Percentiles rank a stretch among this genome's conserved stretches.
These are phyloP conservation scores for Bonia amplexicaulis DNA, from an alignment of 176 grass and related monocot species.

Conservation along the genomic window DNA sequence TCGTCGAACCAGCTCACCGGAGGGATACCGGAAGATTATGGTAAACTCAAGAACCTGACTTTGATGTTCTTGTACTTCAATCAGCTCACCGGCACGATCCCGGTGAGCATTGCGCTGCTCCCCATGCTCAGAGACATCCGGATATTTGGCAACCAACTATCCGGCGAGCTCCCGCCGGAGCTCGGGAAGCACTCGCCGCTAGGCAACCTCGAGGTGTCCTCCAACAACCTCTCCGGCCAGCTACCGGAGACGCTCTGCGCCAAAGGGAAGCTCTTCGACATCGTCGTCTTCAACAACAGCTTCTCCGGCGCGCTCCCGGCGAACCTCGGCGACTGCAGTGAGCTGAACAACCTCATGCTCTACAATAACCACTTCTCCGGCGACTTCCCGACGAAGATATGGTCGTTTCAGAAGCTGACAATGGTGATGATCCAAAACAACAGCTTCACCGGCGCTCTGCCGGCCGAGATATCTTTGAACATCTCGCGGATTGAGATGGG, in stretches of 20 bases:
- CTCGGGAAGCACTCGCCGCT: slow-evolving; percentile 66
- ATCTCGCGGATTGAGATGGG: slow-evolving; percentile 53
- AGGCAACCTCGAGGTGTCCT: slow-evolving; percentile 41
- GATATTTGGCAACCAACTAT: slow-evolving; percentile 51
- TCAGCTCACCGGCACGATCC: slow-evolving; percentile 49
- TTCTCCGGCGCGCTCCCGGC: slow-evolving; percentile 46
- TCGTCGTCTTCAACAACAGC: slow-evolving; percentile 66
- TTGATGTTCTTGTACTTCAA: slow-evolving; percentile 48
- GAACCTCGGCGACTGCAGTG: slow-evolving; percentile 20
- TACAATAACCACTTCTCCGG: slow-evolving; percentile 61
- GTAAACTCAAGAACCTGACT: slow-evolving; percentile 35
- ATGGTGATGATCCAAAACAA: slow-evolving; percentile 59
- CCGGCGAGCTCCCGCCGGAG: slow-evolving; percentile 48
- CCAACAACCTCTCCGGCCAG: slow-evolving; percentile 50
- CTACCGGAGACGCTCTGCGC: slow-evolving; percentile 50
- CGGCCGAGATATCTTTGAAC: slow-evolving; percentile 22
- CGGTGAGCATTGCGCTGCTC: slow-evolving; percentile 45
- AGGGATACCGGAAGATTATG: slow-evolving; percentile 38
- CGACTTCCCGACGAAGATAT: slow-evolving; percentile 45
- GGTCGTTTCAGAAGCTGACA: slow-evolving; percentile 37
- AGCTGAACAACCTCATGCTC: slow-evolving; percentile 44
- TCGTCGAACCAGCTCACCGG: slow-evolving; percentile 56
- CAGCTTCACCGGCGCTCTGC: slow-evolving; percentile 48
- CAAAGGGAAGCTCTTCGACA: slow-evolving; percentile 18
- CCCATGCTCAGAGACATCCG: slow-evolving; percentile 31